Evolutionary conservation across 768 basidiomycete genomes (phyloP), one percentile per base, ranked within the genome.

Genomic region (Russula vinacea): DNA sequence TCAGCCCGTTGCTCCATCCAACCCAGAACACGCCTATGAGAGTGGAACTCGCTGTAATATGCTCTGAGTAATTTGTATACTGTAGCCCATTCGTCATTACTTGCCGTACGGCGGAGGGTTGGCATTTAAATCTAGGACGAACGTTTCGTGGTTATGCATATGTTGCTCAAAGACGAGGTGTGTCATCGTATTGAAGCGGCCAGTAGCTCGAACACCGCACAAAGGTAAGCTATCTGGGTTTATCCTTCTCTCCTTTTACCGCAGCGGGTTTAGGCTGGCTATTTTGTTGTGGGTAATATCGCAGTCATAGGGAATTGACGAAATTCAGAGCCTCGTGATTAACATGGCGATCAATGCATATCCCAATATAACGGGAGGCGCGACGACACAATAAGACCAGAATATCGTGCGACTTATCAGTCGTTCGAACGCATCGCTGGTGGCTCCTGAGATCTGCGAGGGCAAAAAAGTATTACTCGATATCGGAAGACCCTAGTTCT

Each of bases 391-490:
- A 72, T 96, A 98, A 1, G 88, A 82, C 92, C 93, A 94, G 73
- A 94, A 94, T 64, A 97, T 90, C 0, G 95, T 97, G 58, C 90
- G 83, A 64, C 86, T 88, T 74, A 97, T 90, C 39, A 97, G 80
- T 1, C 94, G 80, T 76, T 98, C 95, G 71, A 98, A 97, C 0
- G 90, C 87, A 69, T 92, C 90, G 5, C 91, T 90, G 0, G 79
- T 89, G 71, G 89, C 87, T 73, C 92, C 88, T 0, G 92, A 90
- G 70, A 94, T 92, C 79, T 90, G 78, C 3, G 13, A 11, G 22
- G 17, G 35, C 22, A 52, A 13, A 24, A 19, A 44, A 3, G 3
- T 42, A 47, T 32, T 32, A 8, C 5, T 22, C 17, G 54, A 74
- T 0, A 76, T 78, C 8, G 37, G 77, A 60, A 40, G 37, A 13